Base-by-base conservation (phyloP, 495 filamentous ascomycete species). In the Talaromyces trachyspermus region DNA sequence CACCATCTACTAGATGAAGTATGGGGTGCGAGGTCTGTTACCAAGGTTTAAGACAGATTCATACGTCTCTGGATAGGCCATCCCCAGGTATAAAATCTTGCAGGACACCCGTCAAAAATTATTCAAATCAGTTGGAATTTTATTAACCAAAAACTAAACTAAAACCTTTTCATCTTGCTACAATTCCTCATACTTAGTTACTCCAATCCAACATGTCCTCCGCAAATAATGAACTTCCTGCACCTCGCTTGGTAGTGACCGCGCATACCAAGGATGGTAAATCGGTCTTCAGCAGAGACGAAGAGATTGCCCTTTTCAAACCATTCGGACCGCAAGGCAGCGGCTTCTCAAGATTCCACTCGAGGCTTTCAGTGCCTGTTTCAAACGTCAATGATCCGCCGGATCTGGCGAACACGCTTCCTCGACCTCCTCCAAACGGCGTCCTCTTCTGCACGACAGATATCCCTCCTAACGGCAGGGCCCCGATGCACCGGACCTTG, bases 401-500 rank as follows among this genome's bases (percentile, higher is more conserved):
- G 14, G 14, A 39, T 14, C 36, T 39, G 7, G 36, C 36, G 15
- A 39, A 39, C n/a, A 39, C 36, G 12, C 36, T 39, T 39, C 36
- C 36, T 39, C 36, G 36, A 14, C 15, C 7, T 14, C 36, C 36
- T 8, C 36, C 36, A 19, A 61, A 61, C 51, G 76, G 77, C 15
- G 79, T 73, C 3, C 75, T 84, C 1, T 63, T 77, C 1, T 71
- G 82, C 8, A 73, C 71, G 48, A 80, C 84, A 12, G 81, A 85
- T 52, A 78, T 85, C 36, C 23, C 23, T 9, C 23, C 43, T 26
- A 65, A 62, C 10, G 64, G 69, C 50, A 64, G 65, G 18, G 74
- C 69, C 50, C 22, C 58, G n/a, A 56, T 86, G 80, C 83, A 86
- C 51, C 66, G 80, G 1, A 84, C 83, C 4, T 68, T 77, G 54